These are phyloP conservation scores for Starmerella potacharoeniae DNA, from an alignment of 805 yeast genomes.

Conservation along the genomic window DNA sequence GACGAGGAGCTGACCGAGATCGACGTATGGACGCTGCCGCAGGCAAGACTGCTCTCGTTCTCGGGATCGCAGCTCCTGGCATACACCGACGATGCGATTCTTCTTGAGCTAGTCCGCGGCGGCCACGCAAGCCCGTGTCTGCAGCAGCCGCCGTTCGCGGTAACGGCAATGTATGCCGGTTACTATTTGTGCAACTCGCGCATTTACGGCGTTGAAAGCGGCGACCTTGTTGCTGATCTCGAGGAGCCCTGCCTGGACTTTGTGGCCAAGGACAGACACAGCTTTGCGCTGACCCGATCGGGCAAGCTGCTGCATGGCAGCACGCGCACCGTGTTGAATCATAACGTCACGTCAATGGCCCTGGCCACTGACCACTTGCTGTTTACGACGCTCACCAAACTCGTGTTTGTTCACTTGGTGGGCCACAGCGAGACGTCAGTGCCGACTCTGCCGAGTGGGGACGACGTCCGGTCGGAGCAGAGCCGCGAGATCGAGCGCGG, in stretches of 20 bases:
- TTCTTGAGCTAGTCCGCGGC: not conserved
- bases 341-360: constrained; percentile 72
- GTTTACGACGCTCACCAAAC: constrained; percentile 71
- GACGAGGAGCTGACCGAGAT: not conserved
- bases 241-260: constrained; percentile 56
- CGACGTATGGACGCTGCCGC: not conserved
- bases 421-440: constrained; percentile 24
- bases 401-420: constrained; percentile 68
- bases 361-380: constrained; percentile 57
- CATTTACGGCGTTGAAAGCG: not conserved
- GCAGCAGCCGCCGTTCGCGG: constrained; percentile 1
- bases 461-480: constrained; percentile 54
- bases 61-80: not conserved
- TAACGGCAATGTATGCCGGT: constrained; percentile 6
- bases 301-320: constrained; percentile 51
- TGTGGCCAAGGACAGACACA: constrained; percentile 21
- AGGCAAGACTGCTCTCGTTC: not conserved
- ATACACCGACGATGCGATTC: not conserved
- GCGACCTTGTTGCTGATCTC: constrained; percentile 31
- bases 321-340: constrained; percentile 25
- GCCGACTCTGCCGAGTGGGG: constrained; percentile 20
- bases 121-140: not conserved
- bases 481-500: constrained; percentile 85
- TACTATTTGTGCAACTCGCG: constrained; percentile 7
- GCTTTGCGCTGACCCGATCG: constrained; percentile 62